Evolutionary conservation across 2,329 filamentous ascomycete species (phyloP).

Genomic region (Penicillium concentricum): DNA sequence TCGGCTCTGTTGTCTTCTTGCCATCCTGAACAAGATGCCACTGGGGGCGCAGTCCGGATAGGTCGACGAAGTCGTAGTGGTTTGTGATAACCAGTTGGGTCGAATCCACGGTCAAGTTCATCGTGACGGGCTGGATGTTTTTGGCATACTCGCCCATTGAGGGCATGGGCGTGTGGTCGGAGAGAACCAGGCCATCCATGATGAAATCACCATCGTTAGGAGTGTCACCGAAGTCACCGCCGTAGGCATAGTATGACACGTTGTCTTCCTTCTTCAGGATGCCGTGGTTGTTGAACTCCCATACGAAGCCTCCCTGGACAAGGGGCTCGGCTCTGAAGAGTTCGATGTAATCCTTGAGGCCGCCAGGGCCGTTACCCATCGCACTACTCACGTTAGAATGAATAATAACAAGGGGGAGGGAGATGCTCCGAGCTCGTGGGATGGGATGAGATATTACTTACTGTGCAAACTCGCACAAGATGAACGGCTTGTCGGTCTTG

Average conservation of each 20-base stretch:
- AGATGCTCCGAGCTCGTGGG: too few relatives aligned
- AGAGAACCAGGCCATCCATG: slow-evolving; percentile 57
- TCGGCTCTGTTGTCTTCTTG: slow-evolving; percentile 8
- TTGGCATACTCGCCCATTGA: slow-evolving; percentile 54
- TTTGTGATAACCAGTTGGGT: slow-evolving; percentile 45
- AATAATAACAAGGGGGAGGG: too few relatives aligned
- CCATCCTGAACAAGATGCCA: slow-evolving; percentile 28
- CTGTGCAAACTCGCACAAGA: slow-evolving; percentile 54
- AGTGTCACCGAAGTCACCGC: slow-evolving; percentile 61
- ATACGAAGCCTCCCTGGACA: slow-evolving; percentile 66
- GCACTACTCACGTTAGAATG: not conserved
- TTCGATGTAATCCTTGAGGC: slow-evolving; percentile 66
- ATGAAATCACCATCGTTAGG: slow-evolving; percentile 63
- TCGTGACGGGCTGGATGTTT: slow-evolving; percentile 57
- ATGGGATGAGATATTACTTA: not conserved
- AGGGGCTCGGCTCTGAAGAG: slow-evolving; percentile 60
- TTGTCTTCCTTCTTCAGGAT: slow-evolving; percentile 41
- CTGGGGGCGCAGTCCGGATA: slow-evolving; percentile 34
- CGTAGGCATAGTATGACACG: slow-evolving; percentile 56
- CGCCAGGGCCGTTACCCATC: slow-evolving; percentile 71
- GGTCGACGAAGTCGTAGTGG: slow-evolving; percentile 52
- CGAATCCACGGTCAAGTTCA: slow-evolving; percentile 37
- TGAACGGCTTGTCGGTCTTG: slow-evolving; percentile 45
- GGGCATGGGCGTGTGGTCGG: slow-evolving; percentile 56
- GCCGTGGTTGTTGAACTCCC: slow-evolving; percentile 66